Evolutionary conservation across 1,139 yeast species (phyloP).

Genomic region (Debaryomycetaceae sp.): DNA sequence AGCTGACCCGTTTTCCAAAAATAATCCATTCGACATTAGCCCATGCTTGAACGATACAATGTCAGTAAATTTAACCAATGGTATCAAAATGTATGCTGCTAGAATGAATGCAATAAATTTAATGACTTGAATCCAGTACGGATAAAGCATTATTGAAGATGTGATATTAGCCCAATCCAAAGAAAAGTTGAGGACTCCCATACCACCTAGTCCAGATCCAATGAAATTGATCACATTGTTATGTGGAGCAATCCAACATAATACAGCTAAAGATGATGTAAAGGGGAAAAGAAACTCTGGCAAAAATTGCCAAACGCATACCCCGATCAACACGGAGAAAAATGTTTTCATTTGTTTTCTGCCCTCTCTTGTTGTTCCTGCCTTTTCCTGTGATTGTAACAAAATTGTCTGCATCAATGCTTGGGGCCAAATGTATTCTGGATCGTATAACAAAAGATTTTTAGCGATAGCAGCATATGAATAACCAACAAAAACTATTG

Average conservation of each 20-base stretch:
- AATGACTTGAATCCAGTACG: slow-evolving; percentile 44
- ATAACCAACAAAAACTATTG: slow-evolving; percentile 47
- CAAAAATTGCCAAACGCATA: slow-evolving; percentile 40
- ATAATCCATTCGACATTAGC: slow-evolving; percentile 39
- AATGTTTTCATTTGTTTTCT: slow-evolving; percentile 33
- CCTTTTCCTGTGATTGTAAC: slow-evolving; percentile 29
- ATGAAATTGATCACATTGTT: slow-evolving; percentile 33
- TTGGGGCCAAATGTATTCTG: slow-evolving; percentile 44
- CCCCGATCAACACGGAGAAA: slow-evolving; percentile 22
- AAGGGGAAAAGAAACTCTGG: slow-evolving; percentile 44
- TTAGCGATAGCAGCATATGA: slow-evolving; percentile 46
- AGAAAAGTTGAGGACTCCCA: slow-evolving; percentile 40
- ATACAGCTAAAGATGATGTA: slow-evolving; percentile 37
- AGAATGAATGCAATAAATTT: slow-evolving; percentile 40
- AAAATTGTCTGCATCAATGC: slow-evolving; percentile 47
- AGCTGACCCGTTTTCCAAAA: slow-evolving; percentile 24
- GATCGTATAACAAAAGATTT: slow-evolving; percentile 38
- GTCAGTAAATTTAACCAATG: slow-evolving; percentile 36
- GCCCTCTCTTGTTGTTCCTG: slow-evolving; percentile 17
- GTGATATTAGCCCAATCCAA: slow-evolving; percentile 48
- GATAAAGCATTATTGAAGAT: slow-evolving; percentile 40
- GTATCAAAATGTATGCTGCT: slow-evolving; percentile 43
- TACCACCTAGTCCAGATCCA: slow-evolving; percentile 46
- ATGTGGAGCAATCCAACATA: slow-evolving; percentile 44
- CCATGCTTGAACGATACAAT: slow-evolving; percentile 25